These are phyloP conservation scores for Diaporthe vexans DNA, from an alignment of 2,329 filamentous ascomycete genomes.

Conservation along the genomic window DNA sequence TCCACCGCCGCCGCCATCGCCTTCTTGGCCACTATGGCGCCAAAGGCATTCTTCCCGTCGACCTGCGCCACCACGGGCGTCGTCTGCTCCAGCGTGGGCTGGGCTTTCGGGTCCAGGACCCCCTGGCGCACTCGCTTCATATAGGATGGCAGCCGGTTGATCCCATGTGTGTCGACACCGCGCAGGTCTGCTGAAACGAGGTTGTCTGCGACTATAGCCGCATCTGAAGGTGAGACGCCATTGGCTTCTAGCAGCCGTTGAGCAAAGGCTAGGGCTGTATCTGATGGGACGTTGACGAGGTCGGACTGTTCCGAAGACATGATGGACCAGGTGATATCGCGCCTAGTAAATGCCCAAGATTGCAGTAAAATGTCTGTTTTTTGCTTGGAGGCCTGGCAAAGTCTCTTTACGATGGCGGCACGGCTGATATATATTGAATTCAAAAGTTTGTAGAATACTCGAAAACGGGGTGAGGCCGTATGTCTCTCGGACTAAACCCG, in stretches of 20 bases:
- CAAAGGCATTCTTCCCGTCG: conserved; percentile 79
- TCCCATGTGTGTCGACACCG: conserved; percentile 84
- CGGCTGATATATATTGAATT: neutral
- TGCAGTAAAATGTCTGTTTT: neutral
- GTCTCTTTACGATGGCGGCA: neutral
- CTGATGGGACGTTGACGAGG: conserved; percentile 34
- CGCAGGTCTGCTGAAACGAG: conserved; percentile 82
- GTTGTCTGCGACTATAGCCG: conserved; percentile 74
- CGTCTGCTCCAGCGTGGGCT: conserved; percentile 70
- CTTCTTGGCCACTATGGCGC: conserved; percentile 76
- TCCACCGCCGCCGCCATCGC: conserved; percentile 78
- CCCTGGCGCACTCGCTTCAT: conserved; percentile 79
- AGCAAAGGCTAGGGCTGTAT: conserved; percentile 57
- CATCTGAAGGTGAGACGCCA: conserved; percentile 70
- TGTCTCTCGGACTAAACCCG: conserved; percentile 11
- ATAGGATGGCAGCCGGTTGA: conserved; percentile 84
- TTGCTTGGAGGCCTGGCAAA: neutral
- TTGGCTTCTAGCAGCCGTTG: conserved; percentile 71
- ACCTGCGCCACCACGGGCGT: conserved; percentile 79
- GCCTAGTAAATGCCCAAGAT: no score
- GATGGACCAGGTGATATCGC: neutral
- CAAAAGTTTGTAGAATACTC: neutral
- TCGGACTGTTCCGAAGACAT: conserved; percentile 32
- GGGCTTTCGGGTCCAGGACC: conserved; percentile 73
- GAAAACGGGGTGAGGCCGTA: neutral